Percentiles rank a stretch among this genome's conserved stretches.
These are phyloP conservation scores for Penicillium bialowiezense DNA, from an alignment of 495 filamentous ascomycete genomes.

Conservation along the genomic window DNA sequence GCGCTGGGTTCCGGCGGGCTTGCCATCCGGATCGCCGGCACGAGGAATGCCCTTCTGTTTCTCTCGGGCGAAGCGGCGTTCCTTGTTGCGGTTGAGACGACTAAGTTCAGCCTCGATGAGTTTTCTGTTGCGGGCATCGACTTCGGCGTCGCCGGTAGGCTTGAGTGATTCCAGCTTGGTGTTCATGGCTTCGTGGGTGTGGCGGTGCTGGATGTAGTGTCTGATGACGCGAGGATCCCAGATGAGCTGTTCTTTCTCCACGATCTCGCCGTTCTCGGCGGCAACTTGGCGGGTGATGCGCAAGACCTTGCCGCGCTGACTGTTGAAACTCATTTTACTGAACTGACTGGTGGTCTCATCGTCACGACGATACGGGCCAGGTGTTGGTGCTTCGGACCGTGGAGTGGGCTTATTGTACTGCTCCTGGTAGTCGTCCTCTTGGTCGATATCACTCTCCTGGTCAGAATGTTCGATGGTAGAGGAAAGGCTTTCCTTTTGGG, in stretches of 20 bases:
- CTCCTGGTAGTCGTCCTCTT: constrained; percentile 58
- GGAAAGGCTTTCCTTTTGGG: constrained; percentile 75
- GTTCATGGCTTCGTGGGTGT: constrained; percentile 57
- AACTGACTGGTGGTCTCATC: constrained; percentile 88
- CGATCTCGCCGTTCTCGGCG: constrained; percentile 60
- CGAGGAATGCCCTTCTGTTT: constrained; percentile 69
- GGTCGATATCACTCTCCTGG: constrained; percentile 63
- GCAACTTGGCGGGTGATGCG: constrained; percentile 67
- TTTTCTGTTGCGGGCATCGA: constrained; percentile 58
- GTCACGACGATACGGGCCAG: constrained; percentile 51
- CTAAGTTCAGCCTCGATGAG: constrained; percentile 71
- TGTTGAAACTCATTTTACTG: constrained; percentile 70
- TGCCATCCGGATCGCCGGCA: constrained; percentile 43
- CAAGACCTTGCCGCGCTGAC: constrained; percentile 67
- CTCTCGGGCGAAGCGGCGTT: constrained; percentile 86
- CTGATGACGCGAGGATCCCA: constrained; percentile 72
- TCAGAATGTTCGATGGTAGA: constrained; percentile 62
- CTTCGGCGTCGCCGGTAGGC: constrained; percentile 75
- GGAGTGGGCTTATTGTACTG: constrained; percentile 61
- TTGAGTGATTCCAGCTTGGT: constrained; percentile 63
- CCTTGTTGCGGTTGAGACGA: constrained; percentile 84
- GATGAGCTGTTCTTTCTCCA: constrained; percentile 59
- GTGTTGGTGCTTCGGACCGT: constrained; percentile 59
- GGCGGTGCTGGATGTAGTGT: constrained; percentile 56
- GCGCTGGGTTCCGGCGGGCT: constrained; percentile 69